Percentiles rank a stretch among this genome's conserved stretches.
Conservation (phyloP, 1,284 basidiomycete genomes). For the Tylopilus orsonianus region DNA sequence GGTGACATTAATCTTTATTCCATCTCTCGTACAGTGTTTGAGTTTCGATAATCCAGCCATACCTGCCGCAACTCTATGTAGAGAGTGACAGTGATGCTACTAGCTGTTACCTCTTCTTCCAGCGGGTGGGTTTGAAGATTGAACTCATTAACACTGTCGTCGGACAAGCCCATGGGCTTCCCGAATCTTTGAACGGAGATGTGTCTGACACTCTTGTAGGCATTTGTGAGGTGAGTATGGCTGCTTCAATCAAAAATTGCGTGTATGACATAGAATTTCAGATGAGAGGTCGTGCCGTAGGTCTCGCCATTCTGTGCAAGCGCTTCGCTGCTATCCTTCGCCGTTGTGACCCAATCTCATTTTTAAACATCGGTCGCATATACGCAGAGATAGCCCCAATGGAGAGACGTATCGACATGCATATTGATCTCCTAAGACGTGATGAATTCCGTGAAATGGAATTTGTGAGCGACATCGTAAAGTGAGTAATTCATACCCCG, state of each 20-base stretch:
- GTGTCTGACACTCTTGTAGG: constrained; percentile 84
- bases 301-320: constrained; percentile 80
- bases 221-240: constrained; percentile 75
- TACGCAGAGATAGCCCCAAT: constrained; percentile 83
- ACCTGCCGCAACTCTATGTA: constrained; percentile 81
- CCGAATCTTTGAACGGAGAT: constrained; percentile 76
- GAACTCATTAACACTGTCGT: constrained; percentile 83
- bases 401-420: constrained; percentile 90
- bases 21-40: background rate
- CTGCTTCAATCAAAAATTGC: background rate
- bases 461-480: constrained; percentile 84
- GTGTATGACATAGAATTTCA: constrained; percentile 29
- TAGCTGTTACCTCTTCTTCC: constrained; percentile 88
- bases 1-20: constrained; percentile 35
- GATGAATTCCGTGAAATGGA: constrained; percentile 93
- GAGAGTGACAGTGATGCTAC: constrained; percentile 87
- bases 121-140: constrained; percentile 79
- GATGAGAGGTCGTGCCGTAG: constrained; percentile 81
- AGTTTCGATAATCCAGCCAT: constrained; percentile 53
- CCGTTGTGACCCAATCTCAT: constrained; percentile 78
- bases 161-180: constrained; percentile 78
- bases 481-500: constrained; percentile 48
- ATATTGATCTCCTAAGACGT: constrained; percentile 78
- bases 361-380: constrained; percentile 81
- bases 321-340: constrained; percentile 83